Conservation (phyloP, 371 early-diverging fungal species). For the Mucor indicus region DNA sequence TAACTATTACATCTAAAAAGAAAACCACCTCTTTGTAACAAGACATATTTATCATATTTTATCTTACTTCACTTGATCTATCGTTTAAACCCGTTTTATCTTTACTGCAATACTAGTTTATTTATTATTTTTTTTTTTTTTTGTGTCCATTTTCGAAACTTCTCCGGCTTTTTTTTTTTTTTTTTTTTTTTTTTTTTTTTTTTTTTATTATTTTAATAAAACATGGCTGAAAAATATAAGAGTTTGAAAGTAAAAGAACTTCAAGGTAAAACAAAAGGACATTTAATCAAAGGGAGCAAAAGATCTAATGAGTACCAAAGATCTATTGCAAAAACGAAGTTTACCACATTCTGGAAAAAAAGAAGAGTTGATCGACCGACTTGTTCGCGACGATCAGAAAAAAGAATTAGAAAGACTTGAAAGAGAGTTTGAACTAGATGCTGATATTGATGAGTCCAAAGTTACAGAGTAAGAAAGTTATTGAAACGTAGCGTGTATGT, state of each 20-base stretch:
- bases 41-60: not conserved
- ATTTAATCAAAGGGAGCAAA: not conserved
- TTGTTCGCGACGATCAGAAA: slow-evolving; percentile 55
- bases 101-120: no score
- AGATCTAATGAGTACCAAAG: slow-evolving; percentile 15
- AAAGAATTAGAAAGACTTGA: slow-evolving; percentile 47
- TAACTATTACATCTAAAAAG: not conserved
- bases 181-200: not conserved
- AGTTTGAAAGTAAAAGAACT: slow-evolving; percentile 63
- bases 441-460: slow-evolving; percentile 36
- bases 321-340: slow-evolving; percentile 55
- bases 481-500: no score
- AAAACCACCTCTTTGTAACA: not conserved
- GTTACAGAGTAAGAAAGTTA: slow-evolving; percentile 8
- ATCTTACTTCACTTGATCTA: not conserved
- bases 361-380: slow-evolving; percentile 62
- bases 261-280: slow-evolving; percentile 35
- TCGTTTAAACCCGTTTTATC: no score
- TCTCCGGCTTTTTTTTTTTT: not conserved
- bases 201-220: not conserved
- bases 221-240: slow-evolving; percentile 48
- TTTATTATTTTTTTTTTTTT: no score
- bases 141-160: not conserved
- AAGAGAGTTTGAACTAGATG: slow-evolving; percentile 38
- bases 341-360: slow-evolving; percentile 63